Percentiles rank a stretch among this genome's conserved stretches.
Evolutionary conservation across 768 basidiomycete species (phyloP).

Genomic region (Kondoa malvinella): DNA sequence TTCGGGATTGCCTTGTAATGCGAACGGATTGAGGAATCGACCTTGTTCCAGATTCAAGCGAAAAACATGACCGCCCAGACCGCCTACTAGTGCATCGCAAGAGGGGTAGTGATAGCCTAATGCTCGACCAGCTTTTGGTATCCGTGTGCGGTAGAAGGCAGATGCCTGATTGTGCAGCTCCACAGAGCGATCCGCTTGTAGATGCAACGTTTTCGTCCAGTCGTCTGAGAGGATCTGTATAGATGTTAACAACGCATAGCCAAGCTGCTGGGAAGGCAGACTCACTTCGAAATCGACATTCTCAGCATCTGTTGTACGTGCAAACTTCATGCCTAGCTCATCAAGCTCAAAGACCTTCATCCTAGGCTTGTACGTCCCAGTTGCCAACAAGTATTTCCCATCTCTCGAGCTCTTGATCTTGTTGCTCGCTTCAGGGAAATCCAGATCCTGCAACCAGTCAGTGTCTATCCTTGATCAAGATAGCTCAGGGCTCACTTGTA

Average conservation of each 20-base stretch:
- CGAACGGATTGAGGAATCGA: slow-evolving; percentile 67
- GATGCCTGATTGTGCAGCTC: slow-evolving; percentile 89
- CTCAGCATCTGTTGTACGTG: slow-evolving; percentile 86
- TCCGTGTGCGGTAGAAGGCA: slow-evolving; percentile 76
- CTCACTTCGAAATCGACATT: slow-evolving; percentile 96
- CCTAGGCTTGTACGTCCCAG: slow-evolving; percentile 94
- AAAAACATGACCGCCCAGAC: slow-evolving; percentile 71
- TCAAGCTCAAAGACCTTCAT: slow-evolving; percentile 90
- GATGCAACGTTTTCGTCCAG: slow-evolving; percentile 95
- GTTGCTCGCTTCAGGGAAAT: slow-evolving; percentile 92
- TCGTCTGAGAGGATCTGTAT: slow-evolving; percentile 87
- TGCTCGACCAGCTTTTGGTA: slow-evolving; percentile 83
- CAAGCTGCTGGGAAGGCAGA: slow-evolving; percentile 32
- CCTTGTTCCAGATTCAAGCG: slow-evolving; percentile 92
- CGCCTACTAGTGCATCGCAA: slow-evolving; percentile 73
- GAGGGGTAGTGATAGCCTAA: slow-evolving; percentile 86
- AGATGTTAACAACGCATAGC: background rate
- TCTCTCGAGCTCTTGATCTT: slow-evolving; percentile 76
- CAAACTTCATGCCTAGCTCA: slow-evolving; percentile 82
- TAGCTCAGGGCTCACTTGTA: slow-evolving; percentile 23
- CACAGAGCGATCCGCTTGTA: slow-evolving; percentile 87
- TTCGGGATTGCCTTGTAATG: slow-evolving; percentile 38
- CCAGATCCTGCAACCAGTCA: slow-evolving; percentile 88
- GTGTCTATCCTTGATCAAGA: slow-evolving; percentile 38
- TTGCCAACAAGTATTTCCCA: slow-evolving; percentile 80